These are phyloP conservation scores for Epichloe bromicola DNA, from an alignment of 2,329 filamentous ascomycete species.

Conservation along the genomic window DNA sequence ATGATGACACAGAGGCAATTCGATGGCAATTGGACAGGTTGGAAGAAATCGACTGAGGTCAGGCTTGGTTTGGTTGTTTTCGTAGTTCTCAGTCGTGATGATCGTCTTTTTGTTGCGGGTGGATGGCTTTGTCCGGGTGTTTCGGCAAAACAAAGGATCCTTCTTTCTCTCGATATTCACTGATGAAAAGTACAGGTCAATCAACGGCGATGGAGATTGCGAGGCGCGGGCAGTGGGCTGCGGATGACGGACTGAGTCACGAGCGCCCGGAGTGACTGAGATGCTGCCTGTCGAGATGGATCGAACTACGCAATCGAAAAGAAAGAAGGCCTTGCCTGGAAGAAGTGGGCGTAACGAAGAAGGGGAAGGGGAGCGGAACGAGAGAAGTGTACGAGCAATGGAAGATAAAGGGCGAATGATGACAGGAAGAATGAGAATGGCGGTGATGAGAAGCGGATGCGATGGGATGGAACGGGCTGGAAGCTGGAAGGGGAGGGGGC, in stretches of 20 bases:
- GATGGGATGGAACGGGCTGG: constrained; percentile 15
- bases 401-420: constrained; percentile 20
- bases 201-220: constrained; percentile 9
- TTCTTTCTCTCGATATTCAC: constrained; percentile 21
- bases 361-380: constrained; percentile 13
- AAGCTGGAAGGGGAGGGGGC: constrained; percentile 15
- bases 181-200: constrained; percentile 5
- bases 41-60: neutral
- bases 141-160: constrained; percentile 7
- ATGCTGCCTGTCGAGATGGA: neutral
- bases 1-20: neutral
- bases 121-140: neutral
- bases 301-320: constrained; percentile 20
- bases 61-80: neutral
- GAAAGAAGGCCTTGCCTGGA: constrained; percentile 22
- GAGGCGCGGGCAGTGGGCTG: constrained; percentile 12
- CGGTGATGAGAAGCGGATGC: constrained; percentile 18
- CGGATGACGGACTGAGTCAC: constrained; percentile 5
- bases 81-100: neutral
- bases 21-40: neutral
- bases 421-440: constrained; percentile 18
- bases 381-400: constrained; percentile 14
- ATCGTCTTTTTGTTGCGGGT: neutral
- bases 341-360: constrained; percentile 7
- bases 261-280: neutral